These are phyloP conservation scores for Russula emetica DNA, from an alignment of 768 basidiomycete genomes.

Conservation along the genomic window DNA sequence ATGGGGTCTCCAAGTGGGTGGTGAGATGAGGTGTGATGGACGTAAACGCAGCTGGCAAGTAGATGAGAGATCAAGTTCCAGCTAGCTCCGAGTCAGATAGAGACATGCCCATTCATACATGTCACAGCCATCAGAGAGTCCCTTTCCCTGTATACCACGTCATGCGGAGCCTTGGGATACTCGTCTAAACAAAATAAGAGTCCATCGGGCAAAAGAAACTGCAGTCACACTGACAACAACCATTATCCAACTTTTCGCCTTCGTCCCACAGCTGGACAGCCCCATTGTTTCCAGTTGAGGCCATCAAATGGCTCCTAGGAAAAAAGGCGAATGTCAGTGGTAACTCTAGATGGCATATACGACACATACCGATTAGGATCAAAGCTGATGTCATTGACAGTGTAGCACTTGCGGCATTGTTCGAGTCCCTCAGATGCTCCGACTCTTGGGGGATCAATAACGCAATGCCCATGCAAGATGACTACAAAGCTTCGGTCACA, in stretches of 20 bases:
- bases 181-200: slow-evolving; percentile 10
- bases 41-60: slow-evolving; percentile 14
- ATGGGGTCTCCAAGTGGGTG: slow-evolving; percentile 10
- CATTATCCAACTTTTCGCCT: slow-evolving; percentile 9
- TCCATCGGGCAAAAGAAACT: background rate
- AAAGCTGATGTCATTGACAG: slow-evolving; percentile 25
- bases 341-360: background rate
- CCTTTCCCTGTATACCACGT: slow-evolving; percentile 16
- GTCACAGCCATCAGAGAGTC: slow-evolving; percentile 23
- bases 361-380: slow-evolving; percentile 24
- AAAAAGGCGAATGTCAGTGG: too few relatives aligned
- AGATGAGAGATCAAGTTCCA: background rate
- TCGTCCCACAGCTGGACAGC: slow-evolving; percentile 22
- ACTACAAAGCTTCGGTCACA: slow-evolving; percentile 6
- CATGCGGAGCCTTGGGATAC: slow-evolving; percentile 20
- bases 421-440: background rate
- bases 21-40: slow-evolving; percentile 3
- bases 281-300: slow-evolving; percentile 24
- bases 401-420: slow-evolving; percentile 20
- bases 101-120: slow-evolving; percentile 22
- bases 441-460: background rate
- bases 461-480: slow-evolving; percentile 25
- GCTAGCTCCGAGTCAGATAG: background rate
- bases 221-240: background rate
- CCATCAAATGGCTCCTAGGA: slow-evolving; percentile 17